Evolutionary conservation across 768 basidiomycete species (phyloP).

Genomic region (Daedaleopsis nitida): DNA sequence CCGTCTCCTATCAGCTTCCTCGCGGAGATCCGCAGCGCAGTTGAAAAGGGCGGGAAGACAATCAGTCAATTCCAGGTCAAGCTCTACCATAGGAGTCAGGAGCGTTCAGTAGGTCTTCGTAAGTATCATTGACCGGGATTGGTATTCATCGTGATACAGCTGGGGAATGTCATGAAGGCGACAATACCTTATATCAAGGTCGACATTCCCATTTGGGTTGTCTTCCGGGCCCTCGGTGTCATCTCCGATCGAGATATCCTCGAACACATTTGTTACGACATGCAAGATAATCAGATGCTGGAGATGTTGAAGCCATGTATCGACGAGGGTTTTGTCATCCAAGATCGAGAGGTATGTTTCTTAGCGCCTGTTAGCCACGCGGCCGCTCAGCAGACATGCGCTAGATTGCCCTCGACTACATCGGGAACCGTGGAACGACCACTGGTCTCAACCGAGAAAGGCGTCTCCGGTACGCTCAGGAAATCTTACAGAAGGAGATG

Average conservation of each 20-base stretch:
- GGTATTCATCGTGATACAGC: slow-evolving; percentile 40
- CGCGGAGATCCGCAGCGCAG: slow-evolving; percentile 95
- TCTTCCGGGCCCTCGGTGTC: slow-evolving; percentile 96
- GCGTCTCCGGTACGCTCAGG: slow-evolving; percentile 94
- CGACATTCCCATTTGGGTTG: slow-evolving; percentile 98
- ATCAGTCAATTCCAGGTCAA: slow-evolving; percentile 98
- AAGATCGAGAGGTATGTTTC: slow-evolving; percentile 81
- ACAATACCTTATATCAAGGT: slow-evolving; percentile 98
- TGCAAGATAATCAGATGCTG: slow-evolving; percentile 93
- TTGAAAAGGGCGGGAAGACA: slow-evolving; percentile 98
- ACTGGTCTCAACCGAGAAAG: slow-evolving; percentile 90
- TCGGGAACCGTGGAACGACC: slow-evolving; percentile 96
- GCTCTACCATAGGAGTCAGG: slow-evolving; percentile 89
- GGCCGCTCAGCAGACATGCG: neutral
- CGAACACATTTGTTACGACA: slow-evolving; percentile 98
- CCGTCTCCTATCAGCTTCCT: slow-evolving; percentile 95
- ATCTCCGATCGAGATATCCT: slow-evolving; percentile 97
- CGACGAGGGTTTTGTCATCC: slow-evolving; percentile 97
- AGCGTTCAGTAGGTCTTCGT: slow-evolving; percentile 63
- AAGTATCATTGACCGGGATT: neutral
- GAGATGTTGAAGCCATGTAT: slow-evolving; percentile 99
- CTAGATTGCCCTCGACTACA: slow-evolving; percentile 87
- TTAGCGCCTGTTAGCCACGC: too few relatives aligned
- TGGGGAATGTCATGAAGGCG: slow-evolving; percentile 93
- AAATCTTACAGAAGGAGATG: slow-evolving; percentile 99